Percentiles rank a stretch among this genome's conserved stretches.
phyloP scores from a whole-genome alignment of 139 green algal genomes.

The Coccomyxa sp. region DNA sequence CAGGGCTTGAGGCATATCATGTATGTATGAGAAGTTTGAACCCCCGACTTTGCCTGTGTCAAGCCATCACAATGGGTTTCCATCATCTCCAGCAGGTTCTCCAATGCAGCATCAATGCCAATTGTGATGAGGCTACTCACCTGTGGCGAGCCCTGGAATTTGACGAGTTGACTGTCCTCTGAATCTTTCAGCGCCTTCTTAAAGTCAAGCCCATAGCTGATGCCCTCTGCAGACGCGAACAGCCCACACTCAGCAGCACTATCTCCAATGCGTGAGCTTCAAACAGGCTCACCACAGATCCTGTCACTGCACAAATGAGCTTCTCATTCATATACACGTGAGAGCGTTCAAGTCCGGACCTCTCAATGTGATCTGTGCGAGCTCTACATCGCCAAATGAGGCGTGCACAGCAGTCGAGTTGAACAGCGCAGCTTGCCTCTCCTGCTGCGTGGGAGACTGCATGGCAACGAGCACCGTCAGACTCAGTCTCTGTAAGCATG shows the following conservation, averaged over 20 bases:
- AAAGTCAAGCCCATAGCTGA: slow-evolving; percentile 66
- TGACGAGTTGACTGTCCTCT: slow-evolving; percentile 21
- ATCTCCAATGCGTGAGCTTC: neutral
- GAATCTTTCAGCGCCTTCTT: slow-evolving; percentile 33
- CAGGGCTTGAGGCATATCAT: neutral
- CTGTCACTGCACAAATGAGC: neutral
- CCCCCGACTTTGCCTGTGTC: neutral
- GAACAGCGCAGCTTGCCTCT: slow-evolving; percentile 54
- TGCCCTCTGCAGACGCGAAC: slow-evolving; percentile 40
- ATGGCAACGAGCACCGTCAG: neutral
- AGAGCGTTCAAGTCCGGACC: slow-evolving; percentile 36
- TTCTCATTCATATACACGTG: neutral
- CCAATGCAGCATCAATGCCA: neutral
- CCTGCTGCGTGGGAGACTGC: slow-evolving; percentile 31
- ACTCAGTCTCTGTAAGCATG: neutral
- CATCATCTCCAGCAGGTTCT: neutral
- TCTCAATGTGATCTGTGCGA: slow-evolving; percentile 73
- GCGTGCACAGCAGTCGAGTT: slow-evolving; percentile 64
- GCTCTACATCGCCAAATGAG: slow-evolving; percentile 73
- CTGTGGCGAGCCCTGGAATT: slow-evolving; percentile 57
- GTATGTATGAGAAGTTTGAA: neutral
- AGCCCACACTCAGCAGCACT: neutral
- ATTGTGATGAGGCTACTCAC: slow-evolving; percentile 13
- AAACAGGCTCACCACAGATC: neutral
- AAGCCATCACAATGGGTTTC: neutral